Evolutionary conservation across 139 green algal species (phyloP).

Genomic region (Chara braunii): DNA sequence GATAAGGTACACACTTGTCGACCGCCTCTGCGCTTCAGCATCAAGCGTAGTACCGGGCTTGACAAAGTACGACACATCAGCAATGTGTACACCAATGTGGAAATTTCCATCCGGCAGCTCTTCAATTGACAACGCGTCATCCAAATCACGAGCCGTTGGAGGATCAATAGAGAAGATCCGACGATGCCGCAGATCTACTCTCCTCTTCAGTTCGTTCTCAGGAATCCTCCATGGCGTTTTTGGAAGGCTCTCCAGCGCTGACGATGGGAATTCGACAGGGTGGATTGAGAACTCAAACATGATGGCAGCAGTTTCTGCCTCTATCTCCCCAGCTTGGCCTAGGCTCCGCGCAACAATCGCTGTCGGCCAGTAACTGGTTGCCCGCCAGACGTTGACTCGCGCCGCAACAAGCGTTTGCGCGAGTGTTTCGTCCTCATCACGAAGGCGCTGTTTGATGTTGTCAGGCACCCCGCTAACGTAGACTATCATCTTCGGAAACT

Average conservation of each 20-base stretch:
- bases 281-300: constrained; percentile 28
- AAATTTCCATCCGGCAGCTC: constrained; percentile 22
- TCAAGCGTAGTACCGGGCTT: constrained; percentile 65
- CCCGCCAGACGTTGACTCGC: constrained; percentile 10
- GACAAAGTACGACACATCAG: constrained; percentile 52
- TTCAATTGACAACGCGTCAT: constrained; percentile 46
- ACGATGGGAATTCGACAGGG: constrained; percentile 29
- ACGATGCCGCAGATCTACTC: constrained; percentile 65
- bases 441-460: constrained; percentile 27
- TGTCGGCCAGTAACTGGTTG: constrained; percentile 10
- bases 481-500: constrained; percentile 51
- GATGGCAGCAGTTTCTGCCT: constrained; percentile 57
- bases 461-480: constrained; percentile 14
- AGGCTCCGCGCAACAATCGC: constrained; percentile 46
- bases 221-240: constrained; percentile 61
- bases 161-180: constrained; percentile 50
- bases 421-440: constrained; percentile 13
- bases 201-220: constrained; percentile 48
- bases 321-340: constrained; percentile 62
- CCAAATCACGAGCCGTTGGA: constrained; percentile 47
- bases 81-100: constrained; percentile 51
- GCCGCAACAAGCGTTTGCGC: constrained; percentile 2
- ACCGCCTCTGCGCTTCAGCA: constrained; percentile 27
- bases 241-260: constrained; percentile 75
- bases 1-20: constrained; percentile 47